Conservation (phyloP, 129 eudicot genomes). For the Sambucus nigra region DNA sequence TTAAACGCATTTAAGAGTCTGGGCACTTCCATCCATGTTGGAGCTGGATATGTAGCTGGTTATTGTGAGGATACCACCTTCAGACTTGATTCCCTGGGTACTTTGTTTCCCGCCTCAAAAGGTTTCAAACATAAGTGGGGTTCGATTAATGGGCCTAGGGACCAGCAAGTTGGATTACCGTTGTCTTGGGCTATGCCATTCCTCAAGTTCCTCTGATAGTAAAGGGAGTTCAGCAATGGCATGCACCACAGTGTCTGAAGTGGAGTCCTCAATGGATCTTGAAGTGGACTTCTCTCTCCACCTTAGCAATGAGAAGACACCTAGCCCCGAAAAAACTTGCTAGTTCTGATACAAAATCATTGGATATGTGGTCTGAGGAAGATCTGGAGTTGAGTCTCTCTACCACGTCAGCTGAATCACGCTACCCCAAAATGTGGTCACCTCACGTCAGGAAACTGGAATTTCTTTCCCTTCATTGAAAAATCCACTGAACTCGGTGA, state of each 20-base stretch:
- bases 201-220: conserved; percentile 91
- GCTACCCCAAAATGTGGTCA: conserved; percentile 10
- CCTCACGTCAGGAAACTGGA: conserved; percentile 21
- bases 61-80: conserved; percentile 57
- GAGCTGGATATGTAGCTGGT: conserved; percentile 30
- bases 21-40: conserved; percentile 34
- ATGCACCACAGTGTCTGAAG: conserved; percentile 77
- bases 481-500: conserved; percentile 17
- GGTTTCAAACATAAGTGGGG: conserved; percentile 85
- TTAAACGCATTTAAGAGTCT: conserved; percentile 42
- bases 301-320: conserved; percentile 62
- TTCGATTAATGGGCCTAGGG: conserved; percentile 31
- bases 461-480: conserved; percentile 18
- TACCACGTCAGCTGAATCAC: conserved; percentile 64
- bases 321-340: conserved; percentile 38
- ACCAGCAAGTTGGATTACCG: conserved; percentile 36
- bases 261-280: conserved; percentile 80
- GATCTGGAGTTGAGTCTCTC: conserved; percentile 76
- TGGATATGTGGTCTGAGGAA: conserved; percentile 25
- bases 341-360: conserved; percentile 13
- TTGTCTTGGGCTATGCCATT: conserved; percentile 52
- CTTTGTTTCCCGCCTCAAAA: conserved; percentile 24
- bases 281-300: conserved; percentile 85
- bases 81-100: conserved; percentile 61
- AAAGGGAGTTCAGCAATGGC: conserved; percentile 89